Base-by-base conservation (phyloP, 2,329 filamentous ascomycete genomes). In the Phyllosticta ampelicida region DNA sequence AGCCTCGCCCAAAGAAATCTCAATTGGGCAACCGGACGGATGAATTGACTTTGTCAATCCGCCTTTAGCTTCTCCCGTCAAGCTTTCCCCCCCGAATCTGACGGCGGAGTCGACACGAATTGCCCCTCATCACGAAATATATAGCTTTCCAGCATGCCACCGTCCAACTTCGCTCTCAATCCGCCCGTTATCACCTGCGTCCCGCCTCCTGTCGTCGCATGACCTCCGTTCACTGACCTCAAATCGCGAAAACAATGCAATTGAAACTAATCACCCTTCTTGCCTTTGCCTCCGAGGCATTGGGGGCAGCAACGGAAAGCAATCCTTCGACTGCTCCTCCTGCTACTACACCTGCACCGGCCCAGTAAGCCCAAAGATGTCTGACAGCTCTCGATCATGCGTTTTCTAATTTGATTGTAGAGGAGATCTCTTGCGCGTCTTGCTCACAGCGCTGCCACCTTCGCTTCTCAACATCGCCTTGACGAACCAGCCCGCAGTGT, bases 361-460 rank as follows among this genome's bases (percentile, higher is more conserved):
- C 10, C 5, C 30, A 20, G 19, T 29, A 13, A 21, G 30, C 28
- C 6, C n/a, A 8, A 8, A 21, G 19, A 29, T 29, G 23, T 13
- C 21, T 53, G 23, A 53, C n/a, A 5, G 18, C 10, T 9, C 36
- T 36, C 1, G 5, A 53, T 36, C 13, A 23, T 10, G 30, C 53
- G 20, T 30, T 36, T 5, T 53, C 55, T 18, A 44, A 44, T 16
- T 16, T 44, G 5, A 6, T 8, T n/a, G 4, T n/a, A 44, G 36
- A 8, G 36, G 36, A 44, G 36, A 44, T 4, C 3, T 44, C 13
- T 16, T 44, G 11, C 36, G 16, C 16, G 72, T 75, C 58, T 73
- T 78, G 56, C 66, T 71, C 62, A 76, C 74, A 19, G 76, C 74
- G 50, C 69, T 78, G 54, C 76, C 76, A 18, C 61, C 69, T 26